A percentile compares a stretch with the other conserved stretches of the same genome.
These are phyloP conservation scores for Galerina sulciceps DNA, from an alignment of 768 basidiomycete species.

Conservation along the genomic window DNA sequence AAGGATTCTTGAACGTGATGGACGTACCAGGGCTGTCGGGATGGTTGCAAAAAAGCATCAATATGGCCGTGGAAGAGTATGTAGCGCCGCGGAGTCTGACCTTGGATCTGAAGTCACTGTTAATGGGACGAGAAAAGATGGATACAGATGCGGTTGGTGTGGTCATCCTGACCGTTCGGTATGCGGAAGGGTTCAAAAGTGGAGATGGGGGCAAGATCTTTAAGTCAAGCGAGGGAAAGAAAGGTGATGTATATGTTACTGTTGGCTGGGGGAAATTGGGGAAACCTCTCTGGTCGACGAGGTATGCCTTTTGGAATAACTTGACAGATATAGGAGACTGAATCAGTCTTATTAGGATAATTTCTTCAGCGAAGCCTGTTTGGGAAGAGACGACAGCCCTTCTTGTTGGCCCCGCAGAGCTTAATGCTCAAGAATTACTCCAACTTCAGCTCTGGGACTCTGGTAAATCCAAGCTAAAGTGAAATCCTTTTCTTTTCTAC, in stretches of 20 bases:
- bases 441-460: slow-evolving; percentile 76
- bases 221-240: slow-evolving; percentile 31
- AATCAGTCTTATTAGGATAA: slow-evolving; percentile 46
- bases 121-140: slow-evolving; percentile 63
- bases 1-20: slow-evolving; percentile 74
- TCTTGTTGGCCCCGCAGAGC: slow-evolving; percentile 64
- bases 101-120: slow-evolving; percentile 66
- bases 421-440: slow-evolving; percentile 68
- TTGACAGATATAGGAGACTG: neutral
- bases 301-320: slow-evolving; percentile 28
- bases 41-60: slow-evolving; percentile 71
- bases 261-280: slow-evolving; percentile 67
- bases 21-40: slow-evolving; percentile 72
- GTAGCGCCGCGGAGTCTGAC: slow-evolving; percentile 76
- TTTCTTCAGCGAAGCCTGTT: slow-evolving; percentile 63
- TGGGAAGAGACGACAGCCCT: slow-evolving; percentile 74
- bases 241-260: slow-evolving; percentile 62
- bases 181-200: slow-evolving; percentile 54
- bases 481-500: neutral
- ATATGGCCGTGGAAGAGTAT: slow-evolving; percentile 61
- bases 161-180: slow-evolving; percentile 65
- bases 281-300: slow-evolving; percentile 71
- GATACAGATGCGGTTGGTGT: slow-evolving; percentile 71
- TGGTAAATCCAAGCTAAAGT: slow-evolving; percentile 36
- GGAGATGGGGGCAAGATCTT: slow-evolving; percentile 41